Evolutionary conservation across 2,329 filamentous ascomycete species (phyloP).

Genomic region (Fusarium cicatricum): DNA sequence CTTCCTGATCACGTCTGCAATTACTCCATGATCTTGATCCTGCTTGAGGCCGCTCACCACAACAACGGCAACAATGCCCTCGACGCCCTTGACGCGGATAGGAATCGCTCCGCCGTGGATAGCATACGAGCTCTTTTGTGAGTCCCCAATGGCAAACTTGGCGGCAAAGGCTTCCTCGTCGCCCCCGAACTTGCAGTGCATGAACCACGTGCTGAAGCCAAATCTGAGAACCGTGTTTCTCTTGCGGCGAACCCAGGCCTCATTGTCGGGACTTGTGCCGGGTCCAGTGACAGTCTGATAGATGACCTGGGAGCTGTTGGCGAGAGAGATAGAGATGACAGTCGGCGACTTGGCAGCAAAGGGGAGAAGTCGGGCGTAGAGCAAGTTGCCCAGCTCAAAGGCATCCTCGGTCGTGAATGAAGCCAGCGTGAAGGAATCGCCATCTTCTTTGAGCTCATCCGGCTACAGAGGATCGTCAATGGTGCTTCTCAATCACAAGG

Average conservation of each 20-base stretch:
- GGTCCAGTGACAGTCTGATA: constrained; percentile 75
- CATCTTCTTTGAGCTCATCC: constrained; percentile 44
- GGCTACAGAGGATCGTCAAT: constrained; percentile 33
- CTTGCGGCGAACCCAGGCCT: constrained; percentile 76
- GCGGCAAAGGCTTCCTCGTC: constrained; percentile 71
- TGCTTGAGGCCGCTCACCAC: constrained; percentile 81
- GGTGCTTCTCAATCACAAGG: background rate
- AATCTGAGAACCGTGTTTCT: constrained; percentile 75
- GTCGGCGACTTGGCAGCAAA: constrained; percentile 55
- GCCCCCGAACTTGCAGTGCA: constrained; percentile 71
- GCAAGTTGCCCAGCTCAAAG: constrained; percentile 69
- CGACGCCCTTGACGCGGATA: constrained; percentile 74
- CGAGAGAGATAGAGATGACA: constrained; percentile 71
- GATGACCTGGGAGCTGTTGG: constrained; percentile 66
- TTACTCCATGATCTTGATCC: constrained; percentile 78
- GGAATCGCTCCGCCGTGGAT: constrained; percentile 83
- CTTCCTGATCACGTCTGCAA: constrained; percentile 72
- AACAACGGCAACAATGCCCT: constrained; percentile 78
- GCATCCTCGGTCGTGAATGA: constrained; percentile 71
- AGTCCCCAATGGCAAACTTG: constrained; percentile 69
- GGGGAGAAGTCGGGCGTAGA: constrained; percentile 68
- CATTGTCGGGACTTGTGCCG: constrained; percentile 76
- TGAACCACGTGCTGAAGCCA: constrained; percentile 74
- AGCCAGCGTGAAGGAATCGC: constrained; percentile 55
- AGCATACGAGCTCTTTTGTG: constrained; percentile 69